Evolutionary conservation across 495 filamentous ascomycete genomes (phyloP).

Genomic region (Lasiosphaeris hirsuta): DNA sequence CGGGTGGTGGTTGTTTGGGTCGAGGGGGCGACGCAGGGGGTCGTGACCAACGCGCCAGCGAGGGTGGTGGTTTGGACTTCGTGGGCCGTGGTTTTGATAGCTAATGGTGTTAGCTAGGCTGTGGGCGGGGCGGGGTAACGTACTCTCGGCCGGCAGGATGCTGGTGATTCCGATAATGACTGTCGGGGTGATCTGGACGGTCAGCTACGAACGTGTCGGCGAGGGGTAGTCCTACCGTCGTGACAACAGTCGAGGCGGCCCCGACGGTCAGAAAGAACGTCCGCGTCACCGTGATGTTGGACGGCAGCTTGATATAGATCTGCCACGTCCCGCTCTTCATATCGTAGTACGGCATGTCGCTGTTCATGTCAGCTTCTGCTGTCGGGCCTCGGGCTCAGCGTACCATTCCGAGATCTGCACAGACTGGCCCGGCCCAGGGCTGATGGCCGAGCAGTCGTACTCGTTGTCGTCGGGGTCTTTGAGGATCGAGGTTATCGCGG

Average conservation of each 20-base stretch:
- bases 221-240: conserved; percentile 4
- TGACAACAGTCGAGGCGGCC: conserved; percentile 6
- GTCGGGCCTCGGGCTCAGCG: neutral
- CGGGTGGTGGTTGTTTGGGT: conserved; percentile 10
- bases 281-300: conserved; percentile 5
- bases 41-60: neutral
- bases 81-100: neutral
- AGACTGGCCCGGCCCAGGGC: neutral
- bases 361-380: neutral
- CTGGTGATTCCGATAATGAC: conserved; percentile 10
- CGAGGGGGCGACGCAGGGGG: neutral
- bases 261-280: conserved; percentile 11
- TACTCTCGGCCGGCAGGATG: conserved; percentile 3
- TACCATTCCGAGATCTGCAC: conserved; percentile 23
- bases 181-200: conserved; percentile 14
- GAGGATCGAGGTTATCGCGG: conserved; percentile 4
- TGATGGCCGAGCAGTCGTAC: conserved; percentile 13
- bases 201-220: neutral
- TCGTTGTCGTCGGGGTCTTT: conserved; percentile 5
- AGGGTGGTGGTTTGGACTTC: conserved; percentile 7
- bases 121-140: neutral
- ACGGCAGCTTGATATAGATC: conserved; percentile 11
- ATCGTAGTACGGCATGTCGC: conserved; percentile 13
- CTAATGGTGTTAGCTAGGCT: neutral
- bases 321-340: conserved; percentile 15